A percentile compares a stretch with the other conserved stretches of the same genome.
phyloP scores from a whole-genome alignment of 805 yeast species.

The Torulaspora indica region DNA sequence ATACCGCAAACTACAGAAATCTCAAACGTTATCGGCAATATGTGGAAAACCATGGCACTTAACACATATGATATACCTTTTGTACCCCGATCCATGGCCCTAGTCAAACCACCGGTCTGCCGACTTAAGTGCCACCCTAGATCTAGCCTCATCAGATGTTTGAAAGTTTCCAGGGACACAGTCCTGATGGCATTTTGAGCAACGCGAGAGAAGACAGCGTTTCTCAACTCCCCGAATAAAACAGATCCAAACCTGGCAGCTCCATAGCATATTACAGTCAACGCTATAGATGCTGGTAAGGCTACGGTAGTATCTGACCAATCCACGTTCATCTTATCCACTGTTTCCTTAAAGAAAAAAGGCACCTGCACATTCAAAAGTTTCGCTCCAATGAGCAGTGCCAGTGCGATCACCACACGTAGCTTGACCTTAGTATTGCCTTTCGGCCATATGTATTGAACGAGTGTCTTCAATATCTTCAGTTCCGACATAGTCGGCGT shows the following conservation, averaged over 20 bases:
- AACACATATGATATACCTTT: constrained; percentile 93
- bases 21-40: constrained; percentile 87
- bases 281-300: constrained; percentile 50
- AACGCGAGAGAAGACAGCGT: constrained; percentile 92
- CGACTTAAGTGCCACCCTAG: constrained; percentile 82
- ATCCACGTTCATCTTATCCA: constrained; percentile 90
- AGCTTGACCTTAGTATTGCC: constrained; percentile 58
- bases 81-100: constrained; percentile 97
- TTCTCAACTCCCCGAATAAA: constrained; percentile 86
- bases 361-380: constrained; percentile 93
- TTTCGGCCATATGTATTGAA: constrained; percentile 78
- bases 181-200: constrained; percentile 90
- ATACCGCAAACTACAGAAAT: constrained; percentile 91
- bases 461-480: constrained; percentile 56
- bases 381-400: constrained; percentile 73
- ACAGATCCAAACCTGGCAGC: constrained; percentile 93
- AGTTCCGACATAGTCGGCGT: constrained; percentile 39
- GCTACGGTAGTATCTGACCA: constrained; percentile 68
- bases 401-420: constrained; percentile 71
- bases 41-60: constrained; percentile 96
- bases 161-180: constrained; percentile 84
- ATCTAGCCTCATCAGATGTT: constrained; percentile 77
- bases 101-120: constrained; percentile 93
- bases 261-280: constrained; percentile 79
- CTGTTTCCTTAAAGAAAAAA: constrained; percentile 80